Conservation (phyloP, 2,329 filamentous ascomycete genomes). For the Fusarium citri region DNA sequence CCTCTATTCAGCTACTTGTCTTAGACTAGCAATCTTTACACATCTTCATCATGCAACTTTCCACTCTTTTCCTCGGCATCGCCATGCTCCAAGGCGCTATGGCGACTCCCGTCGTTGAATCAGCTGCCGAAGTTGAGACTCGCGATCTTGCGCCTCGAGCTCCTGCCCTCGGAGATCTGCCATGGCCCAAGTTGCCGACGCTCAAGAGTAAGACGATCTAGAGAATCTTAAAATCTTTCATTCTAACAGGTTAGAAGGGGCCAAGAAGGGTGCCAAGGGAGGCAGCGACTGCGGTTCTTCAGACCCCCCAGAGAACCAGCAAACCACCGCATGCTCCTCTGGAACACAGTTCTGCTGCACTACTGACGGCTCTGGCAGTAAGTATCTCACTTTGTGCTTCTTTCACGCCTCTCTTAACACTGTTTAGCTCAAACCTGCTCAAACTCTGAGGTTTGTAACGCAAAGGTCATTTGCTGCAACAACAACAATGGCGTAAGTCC, state of each 20-base stretch:
- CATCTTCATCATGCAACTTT: constrained; percentile 27
- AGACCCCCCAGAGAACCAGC: not conserved
- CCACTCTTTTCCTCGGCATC: constrained; percentile 14
- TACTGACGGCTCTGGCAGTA: constrained; percentile 27
- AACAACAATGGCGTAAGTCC: constrained; percentile 42
- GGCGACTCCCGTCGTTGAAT: constrained; percentile 15
- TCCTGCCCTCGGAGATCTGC: constrained; percentile 19
- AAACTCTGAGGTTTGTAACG: constrained; percentile 29
- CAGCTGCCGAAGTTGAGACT: constrained; percentile 4
- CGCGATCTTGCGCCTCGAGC: constrained; percentile 18
- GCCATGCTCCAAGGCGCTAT: constrained; percentile 17
- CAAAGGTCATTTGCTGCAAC: constrained; percentile 43
- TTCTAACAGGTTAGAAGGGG: not conserved
- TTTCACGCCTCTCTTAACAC: not conserved
- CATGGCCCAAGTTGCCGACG: constrained; percentile 14
- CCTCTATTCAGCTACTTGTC: constrained; percentile 1
- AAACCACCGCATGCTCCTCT: constrained; percentile 5
- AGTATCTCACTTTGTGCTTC: not conserved
- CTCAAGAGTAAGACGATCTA: not conserved
- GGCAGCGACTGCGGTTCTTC: not conserved
- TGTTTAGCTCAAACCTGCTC: constrained; percentile 23
- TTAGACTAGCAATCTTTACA: not conserved
- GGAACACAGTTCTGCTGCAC: constrained; percentile 37
- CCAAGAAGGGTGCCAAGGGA: not conserved
- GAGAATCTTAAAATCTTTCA: not conserved